Evolutionary conservation across 352 stramenopile species (phyloP), one percentile per base, ranked within the genome.

Genomic region (Phytophthora idaei): DNA sequence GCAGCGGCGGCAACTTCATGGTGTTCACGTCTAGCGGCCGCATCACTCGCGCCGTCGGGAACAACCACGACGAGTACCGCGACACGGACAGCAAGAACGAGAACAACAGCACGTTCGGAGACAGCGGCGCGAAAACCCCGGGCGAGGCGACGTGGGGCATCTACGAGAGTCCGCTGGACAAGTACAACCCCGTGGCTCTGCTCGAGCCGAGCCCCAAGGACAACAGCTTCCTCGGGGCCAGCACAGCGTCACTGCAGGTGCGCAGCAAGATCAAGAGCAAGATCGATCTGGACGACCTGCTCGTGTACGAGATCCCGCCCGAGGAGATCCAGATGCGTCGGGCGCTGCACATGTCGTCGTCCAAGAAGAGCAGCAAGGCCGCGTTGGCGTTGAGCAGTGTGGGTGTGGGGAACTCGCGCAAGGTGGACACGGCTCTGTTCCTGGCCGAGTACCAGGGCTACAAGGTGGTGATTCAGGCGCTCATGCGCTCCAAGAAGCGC

Each of bases 291-390:
- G 84, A 93, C 31, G 84, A 93, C 41, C 61, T 93, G 15, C 74
- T 93, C 6, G 84, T 90, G 53, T 93, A 80, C 50, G 84, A 93
- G 62, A 93, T 93, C 31, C 82, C 84, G 7, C 69, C 84, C 7
- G 82, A 90, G 50, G 84, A 93, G 52, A 78, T 93, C 39, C 56
- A 69, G 36, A 81, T 90, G 67, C 73, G 74, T 8, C 71, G 76
- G 5, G 65, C 68, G 7, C 52, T 89, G 52, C 64, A 61, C 55
- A 65, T 64, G 59, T 70, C 63, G 10, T 61, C 50, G 7, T 67
- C 53, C 8, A 77, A 80, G 56, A 61, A 31, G 36, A 70, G 39
- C 44, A 73, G 67, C 41, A 78, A 78, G 49, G 58, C 61, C 8
- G 71, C 57, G 12, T 51, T 76, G 29, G 71, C 61, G 10, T 63